phyloP scores from a whole-genome alignment of 1,139 yeast genomes.

The Blastobotrys petasosporus region DNA sequence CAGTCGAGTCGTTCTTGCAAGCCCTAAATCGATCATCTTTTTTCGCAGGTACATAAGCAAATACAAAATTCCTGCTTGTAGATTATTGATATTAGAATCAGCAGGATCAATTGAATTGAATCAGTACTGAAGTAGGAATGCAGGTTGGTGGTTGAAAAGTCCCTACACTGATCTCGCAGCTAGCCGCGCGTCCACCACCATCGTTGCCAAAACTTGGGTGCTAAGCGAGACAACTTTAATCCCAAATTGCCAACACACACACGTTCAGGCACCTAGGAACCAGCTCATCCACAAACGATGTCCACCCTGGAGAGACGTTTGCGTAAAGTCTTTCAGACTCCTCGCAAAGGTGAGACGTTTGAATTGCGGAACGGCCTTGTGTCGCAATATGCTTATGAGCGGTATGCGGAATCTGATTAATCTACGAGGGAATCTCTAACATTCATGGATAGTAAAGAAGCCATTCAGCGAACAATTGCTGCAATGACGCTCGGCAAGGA shows the following conservation, averaged over 20 bases:
- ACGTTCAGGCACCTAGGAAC: neutral
- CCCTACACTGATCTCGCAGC: neutral
- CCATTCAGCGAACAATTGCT: conserved; percentile 92
- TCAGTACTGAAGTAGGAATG: too few relatives aligned
- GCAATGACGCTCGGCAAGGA: conserved; percentile 99
- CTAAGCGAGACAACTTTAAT: neutral
- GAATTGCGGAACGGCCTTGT: conserved; percentile 88
- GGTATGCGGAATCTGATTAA: conserved; percentile 13
- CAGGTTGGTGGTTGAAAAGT: too few relatives aligned
- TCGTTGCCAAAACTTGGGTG: neutral
- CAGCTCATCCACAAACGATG: too few relatives aligned
- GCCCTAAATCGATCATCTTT: conserved; percentile 52
- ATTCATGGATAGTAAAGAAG: conserved; percentile 51
- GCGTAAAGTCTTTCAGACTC: conserved; percentile 51
- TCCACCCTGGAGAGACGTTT: conserved; percentile 40
- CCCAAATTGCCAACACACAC: neutral
- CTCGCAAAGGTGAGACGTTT: conserved; percentile 70
- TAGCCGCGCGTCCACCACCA: neutral
- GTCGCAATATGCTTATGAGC: conserved; percentile 86
- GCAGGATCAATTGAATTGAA: too few relatives aligned
- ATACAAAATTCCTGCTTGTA: too few relatives aligned
- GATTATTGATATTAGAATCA: too few relatives aligned
- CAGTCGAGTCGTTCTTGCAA: conserved; percentile 54
- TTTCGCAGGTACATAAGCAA: too few relatives aligned
- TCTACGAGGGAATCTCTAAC: neutral